Conservation (phyloP, 345 rosid species). For the Salix koriyanagi region DNA sequence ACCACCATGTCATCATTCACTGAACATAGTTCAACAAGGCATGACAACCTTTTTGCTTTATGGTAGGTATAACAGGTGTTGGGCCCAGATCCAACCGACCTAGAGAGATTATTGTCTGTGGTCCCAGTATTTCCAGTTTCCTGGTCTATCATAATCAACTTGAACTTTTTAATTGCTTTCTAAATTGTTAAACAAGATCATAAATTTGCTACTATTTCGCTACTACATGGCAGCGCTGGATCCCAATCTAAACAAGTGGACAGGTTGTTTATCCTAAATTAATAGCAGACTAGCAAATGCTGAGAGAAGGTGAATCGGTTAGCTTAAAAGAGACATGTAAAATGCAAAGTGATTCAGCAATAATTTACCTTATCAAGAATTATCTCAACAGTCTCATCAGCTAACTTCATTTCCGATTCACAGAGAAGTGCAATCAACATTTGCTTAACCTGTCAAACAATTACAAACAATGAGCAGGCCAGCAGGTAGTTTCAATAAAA, state of each 20-base stretch:
- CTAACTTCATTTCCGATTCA: conserved; percentile 93
- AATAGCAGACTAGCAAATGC: not conserved
- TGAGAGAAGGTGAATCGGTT: not conserved
- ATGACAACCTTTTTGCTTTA: not conserved
- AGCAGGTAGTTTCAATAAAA: conserved; percentile 13
- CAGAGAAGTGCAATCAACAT: conserved; percentile 96
- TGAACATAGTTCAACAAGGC: not conserved
- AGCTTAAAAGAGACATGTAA: not conserved
- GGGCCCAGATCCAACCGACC: not conserved
- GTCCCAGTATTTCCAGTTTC: not conserved
- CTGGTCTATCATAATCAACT: not conserved
- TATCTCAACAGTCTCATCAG: conserved; percentile 91
- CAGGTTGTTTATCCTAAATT: not conserved
- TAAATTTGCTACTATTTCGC: not conserved
- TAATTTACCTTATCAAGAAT: conserved; percentile 83
- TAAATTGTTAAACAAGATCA: not conserved
- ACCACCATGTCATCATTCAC: not conserved
- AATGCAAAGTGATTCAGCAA: not conserved
- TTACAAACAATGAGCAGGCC: conserved; percentile 27
- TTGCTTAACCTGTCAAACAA: conserved; percentile 79
- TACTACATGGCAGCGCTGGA: not conserved
- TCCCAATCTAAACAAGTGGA: not conserved
- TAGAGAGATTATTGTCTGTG: not conserved
- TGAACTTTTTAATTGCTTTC: not conserved
- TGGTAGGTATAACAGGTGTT: not conserved